Evolutionary conservation across 768 basidiomycete genomes (phyloP).

Genomic region (Boletus sp.): DNA sequence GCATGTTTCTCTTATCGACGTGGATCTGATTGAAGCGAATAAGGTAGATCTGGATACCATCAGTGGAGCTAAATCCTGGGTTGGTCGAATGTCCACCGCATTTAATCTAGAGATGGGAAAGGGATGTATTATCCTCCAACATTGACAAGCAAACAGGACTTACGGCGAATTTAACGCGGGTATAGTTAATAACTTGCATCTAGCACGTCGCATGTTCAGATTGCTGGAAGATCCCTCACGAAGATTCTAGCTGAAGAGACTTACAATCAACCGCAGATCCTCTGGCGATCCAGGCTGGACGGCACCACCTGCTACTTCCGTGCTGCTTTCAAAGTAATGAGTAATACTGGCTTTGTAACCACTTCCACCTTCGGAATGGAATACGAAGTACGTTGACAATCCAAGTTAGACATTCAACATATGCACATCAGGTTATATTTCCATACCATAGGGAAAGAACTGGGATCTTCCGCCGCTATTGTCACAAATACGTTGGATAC

Average conservation of each 20-base stretch:
- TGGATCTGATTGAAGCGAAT: slow-evolving; percentile 24
- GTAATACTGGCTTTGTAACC: slow-evolving; percentile 4
- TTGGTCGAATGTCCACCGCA: slow-evolving; percentile 28
- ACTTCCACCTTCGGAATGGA: slow-evolving; percentile 4
- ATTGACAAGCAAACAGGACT: not conserved
- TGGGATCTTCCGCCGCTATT: slow-evolving; percentile 6
- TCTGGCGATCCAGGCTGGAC: slow-evolving; percentile 10
- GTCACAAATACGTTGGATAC: slow-evolving; percentile 1
- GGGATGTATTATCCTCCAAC: too few species aligned
- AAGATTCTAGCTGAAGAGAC: too few species aligned
- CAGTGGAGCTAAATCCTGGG: slow-evolving; percentile 33
- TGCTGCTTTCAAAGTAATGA: too few species aligned
- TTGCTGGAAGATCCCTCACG: too few species aligned
- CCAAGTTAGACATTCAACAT: too few species aligned
- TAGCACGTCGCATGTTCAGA: too few species aligned
- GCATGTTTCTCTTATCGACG: not conserved
- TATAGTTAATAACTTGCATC: slow-evolving; percentile 1
- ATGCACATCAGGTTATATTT: not conserved
- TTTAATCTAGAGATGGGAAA: slow-evolving; percentile 25
- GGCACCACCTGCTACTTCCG: not conserved
- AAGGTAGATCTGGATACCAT: slow-evolving; percentile 31
- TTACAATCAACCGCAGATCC: slow-evolving; percentile 3
- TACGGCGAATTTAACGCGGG: slow-evolving; percentile 13
- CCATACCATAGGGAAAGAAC: slow-evolving; percentile 7
- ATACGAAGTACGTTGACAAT: too few species aligned